Evolutionary conservation across 768 basidiomycete species (phyloP), one percentile per base, ranked within the genome.

Genomic region (Lactarius hatsudake): DNA sequence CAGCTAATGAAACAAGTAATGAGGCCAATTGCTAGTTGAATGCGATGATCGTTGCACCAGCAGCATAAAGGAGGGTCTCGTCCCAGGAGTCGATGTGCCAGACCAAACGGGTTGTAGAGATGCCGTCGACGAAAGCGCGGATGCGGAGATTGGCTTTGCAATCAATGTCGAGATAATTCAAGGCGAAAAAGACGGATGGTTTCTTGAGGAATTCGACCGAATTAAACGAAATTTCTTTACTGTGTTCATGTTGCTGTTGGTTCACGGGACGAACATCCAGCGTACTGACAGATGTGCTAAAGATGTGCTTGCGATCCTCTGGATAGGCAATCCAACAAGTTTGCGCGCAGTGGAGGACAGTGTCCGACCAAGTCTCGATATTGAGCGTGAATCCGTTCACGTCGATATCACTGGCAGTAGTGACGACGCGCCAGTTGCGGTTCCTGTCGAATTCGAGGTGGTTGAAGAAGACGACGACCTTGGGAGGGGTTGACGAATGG

Each of bases 391-490:
- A 53, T 53, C 51, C 51, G 2, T 53, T 26, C 6, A 12, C 51
- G 26, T 53, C 51, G 2, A 53, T 17, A 2, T 53, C 13, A 53
- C 2, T 53, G 15, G 51, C 51, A 15, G 23, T 53, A 6, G 51
- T 53, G 10, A 53, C 2, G 2, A 53, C 13, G 2, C 26, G 51
- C 51, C 51, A 15, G 15, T 53, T 7, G 23, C 2, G 5, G 1
- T 53, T 15, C 2, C 0, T 2, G 5, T 26, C 26, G 2, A 53
- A 15, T 15, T 26, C 23, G 26, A 53, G 23, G 23, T 2, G 51
- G 15, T 53, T 53, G 51, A 53, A 53, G 51, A 53, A 53, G 26
- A 53, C 51, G n/a, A 53, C 51, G 51, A 53, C 51, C 13, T 53
- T 53, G 26, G 51, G 51, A 53, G 51, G 51, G 26, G 51, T n/a